Evolutionary conservation across 805 yeast genomes (phyloP).

Genomic region (Allodekkera sacchari): DNA sequence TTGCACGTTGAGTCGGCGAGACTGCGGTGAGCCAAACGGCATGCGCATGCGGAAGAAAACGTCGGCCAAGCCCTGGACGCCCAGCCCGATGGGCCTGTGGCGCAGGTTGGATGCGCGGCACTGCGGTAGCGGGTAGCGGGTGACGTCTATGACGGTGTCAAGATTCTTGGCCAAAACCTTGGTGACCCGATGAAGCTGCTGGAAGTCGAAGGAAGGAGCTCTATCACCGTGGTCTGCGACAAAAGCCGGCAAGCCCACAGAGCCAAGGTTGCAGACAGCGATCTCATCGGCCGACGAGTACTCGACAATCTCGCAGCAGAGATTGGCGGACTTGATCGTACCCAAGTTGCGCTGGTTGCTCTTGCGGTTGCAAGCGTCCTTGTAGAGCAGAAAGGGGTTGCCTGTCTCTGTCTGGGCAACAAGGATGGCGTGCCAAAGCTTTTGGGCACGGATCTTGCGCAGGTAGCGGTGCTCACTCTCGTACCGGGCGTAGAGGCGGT

Average conservation of each 20-base stretch:
- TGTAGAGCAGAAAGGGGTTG: conserved; percentile 88
- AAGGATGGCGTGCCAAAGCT: conserved; percentile 80
- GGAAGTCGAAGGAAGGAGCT: conserved; percentile 57
- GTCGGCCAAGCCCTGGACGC: conserved; percentile 97
- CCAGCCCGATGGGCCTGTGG: conserved; percentile 92
- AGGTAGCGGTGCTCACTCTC: conserved; percentile 62
- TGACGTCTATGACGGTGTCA: conserved; percentile 76
- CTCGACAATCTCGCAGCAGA: conserved; percentile 92
- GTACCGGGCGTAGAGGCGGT: conserved; percentile 57
- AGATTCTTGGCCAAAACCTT: conserved; percentile 75
- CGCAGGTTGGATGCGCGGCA: conserved; percentile 70
- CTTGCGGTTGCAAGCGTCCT: conserved; percentile 83
- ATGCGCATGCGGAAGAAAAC: conserved; percentile 69
- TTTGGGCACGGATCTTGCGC: conserved; percentile 72
- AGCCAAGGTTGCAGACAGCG: conserved; percentile 93
- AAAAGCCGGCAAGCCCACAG: conserved; percentile 80
- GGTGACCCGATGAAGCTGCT: conserved; percentile 62
- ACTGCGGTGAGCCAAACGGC: conserved; percentile 81
- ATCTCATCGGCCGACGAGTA: conserved; percentile 88
- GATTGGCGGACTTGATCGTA: conserved; percentile 82
- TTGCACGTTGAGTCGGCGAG: conserved; percentile 67
- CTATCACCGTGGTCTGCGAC: conserved; percentile 33
- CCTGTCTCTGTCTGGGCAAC: conserved; percentile 97
- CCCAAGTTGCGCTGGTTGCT: conserved; percentile 91
- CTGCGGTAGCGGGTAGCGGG: conserved; percentile 73